These are phyloP conservation scores for Atalantia buxifolia DNA, from an alignment of 345 rosid genomes.

Conservation along the genomic window DNA sequence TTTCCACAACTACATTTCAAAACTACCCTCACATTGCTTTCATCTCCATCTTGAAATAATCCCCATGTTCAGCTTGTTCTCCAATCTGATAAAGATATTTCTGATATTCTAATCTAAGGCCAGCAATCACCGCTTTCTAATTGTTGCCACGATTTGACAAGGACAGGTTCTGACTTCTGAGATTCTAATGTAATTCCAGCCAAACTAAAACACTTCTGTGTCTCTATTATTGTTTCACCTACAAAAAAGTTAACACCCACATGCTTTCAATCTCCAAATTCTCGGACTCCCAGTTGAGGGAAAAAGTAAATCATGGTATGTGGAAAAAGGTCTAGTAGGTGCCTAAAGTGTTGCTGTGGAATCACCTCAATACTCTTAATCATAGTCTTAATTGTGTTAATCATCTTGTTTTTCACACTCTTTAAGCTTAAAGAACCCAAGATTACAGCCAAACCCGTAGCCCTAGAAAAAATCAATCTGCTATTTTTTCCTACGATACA, in stretches of 20 bases:
- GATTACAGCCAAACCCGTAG: conserved; percentile 20
- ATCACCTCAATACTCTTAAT: conserved; percentile 16
- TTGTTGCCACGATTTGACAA: background rate
- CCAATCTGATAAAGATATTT: background rate
- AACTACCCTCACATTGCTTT: background rate
- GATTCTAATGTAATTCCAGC: background rate
- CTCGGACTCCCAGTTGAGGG: background rate
- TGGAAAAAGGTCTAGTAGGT: background rate
- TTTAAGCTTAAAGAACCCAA: conserved; percentile 39
- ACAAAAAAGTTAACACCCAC: background rate
- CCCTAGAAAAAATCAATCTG: background rate
- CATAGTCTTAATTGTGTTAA: background rate
- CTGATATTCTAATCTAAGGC: background rate
- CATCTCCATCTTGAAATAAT: background rate
- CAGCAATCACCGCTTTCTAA: background rate
- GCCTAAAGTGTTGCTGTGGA: conserved; percentile 20
- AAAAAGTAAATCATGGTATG: too few relatives aligned
- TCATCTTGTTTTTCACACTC: conserved; percentile 25
- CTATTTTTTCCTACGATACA: background rate
- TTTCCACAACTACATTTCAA: background rate
- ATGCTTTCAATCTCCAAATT: background rate
- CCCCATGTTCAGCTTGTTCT: background rate
- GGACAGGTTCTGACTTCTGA: background rate
- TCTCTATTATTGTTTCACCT: background rate
- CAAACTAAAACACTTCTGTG: background rate